A percentile compares a stretch with the other conserved stretches of the same genome.
These are phyloP conservation scores for Agastache rugosa DNA, from an alignment of 257 asterid genomes.

Conservation along the genomic window DNA sequence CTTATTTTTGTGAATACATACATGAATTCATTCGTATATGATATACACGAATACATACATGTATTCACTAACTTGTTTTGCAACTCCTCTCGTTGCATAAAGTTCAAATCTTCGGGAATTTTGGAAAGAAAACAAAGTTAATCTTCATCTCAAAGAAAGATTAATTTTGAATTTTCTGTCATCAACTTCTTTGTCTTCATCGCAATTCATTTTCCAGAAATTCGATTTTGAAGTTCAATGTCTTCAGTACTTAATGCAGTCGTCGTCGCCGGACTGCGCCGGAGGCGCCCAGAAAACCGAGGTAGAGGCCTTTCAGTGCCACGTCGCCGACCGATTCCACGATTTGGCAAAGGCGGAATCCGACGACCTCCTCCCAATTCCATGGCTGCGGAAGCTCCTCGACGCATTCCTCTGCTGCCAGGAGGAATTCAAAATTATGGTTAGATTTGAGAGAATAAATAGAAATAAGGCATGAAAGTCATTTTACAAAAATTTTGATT, in stretches of 20 bases:
- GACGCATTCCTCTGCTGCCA: conserved; percentile 67
- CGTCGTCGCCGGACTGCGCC: conserved; percentile 32
- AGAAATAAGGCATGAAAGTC: too few relatives aligned
- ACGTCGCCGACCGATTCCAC: conserved; percentile 53
- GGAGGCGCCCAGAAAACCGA: conserved; percentile 46
- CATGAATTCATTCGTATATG: too few relatives aligned
- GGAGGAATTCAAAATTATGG: conserved; percentile 63
- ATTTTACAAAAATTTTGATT: too few relatives aligned
- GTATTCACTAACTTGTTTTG: too few relatives aligned
- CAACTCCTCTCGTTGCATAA: neutral
- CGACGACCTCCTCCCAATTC: conserved; percentile 59
- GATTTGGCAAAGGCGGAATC: conserved; percentile 49
- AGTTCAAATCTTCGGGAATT: too few relatives aligned
- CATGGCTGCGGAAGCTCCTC: conserved; percentile 64
- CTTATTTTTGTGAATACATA: too few relatives aligned
- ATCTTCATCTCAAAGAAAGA: neutral
- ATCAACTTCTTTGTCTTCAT: neutral
- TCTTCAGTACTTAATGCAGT: conserved; percentile 44
- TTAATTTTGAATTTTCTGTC: neutral
- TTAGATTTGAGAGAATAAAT: too few relatives aligned
- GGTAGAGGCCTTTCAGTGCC: conserved; percentile 58
- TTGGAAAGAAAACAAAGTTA: too few relatives aligned
- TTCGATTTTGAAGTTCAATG: neutral
- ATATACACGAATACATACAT: too few relatives aligned
- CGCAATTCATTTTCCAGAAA: neutral